A percentile compares a stretch with the other conserved stretches of the same genome.
phyloP scores from a whole-genome alignment of 805 yeast species.

The Komagataella pastoris region DNA sequence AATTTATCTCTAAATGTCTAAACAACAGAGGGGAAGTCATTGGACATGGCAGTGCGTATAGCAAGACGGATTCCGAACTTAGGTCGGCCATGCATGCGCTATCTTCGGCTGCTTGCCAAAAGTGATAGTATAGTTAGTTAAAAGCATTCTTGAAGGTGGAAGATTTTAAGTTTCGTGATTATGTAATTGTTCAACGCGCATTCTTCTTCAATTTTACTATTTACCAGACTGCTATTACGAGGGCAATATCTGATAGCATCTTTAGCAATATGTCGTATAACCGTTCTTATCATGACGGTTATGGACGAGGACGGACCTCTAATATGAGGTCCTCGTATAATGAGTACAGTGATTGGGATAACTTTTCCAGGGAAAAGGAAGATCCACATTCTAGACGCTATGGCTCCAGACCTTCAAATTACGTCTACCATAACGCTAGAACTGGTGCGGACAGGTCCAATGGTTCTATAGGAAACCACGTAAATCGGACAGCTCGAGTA shows the following conservation, averaged over 20 bases:
- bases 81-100: slow-evolving; percentile 2
- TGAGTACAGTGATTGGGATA: neutral
- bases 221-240: neutral
- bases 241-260: neutral
- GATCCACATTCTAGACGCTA: neutral
- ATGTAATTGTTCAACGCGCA: neutral
- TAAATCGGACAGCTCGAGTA: neutral
- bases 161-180: neutral
- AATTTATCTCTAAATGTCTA: neutral
- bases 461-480: neutral
- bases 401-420: neutral
- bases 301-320: neutral
- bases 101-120: neutral
- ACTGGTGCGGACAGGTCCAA: neutral
- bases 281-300: neutral
- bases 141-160: neutral
- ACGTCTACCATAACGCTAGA: neutral
- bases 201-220: neutral
- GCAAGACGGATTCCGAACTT: slow-evolving; percentile 1
- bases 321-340: neutral
- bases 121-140: too few relatives aligned
- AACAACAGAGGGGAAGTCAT: neutral
- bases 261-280: neutral
- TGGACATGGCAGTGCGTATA: slow-evolving; percentile 1
- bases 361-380: neutral